Evolutionary conservation across 2,329 filamentous ascomycete species (phyloP), one percentile per base, ranked within the genome.

Genomic region (Epichloe sylvatica): DNA sequence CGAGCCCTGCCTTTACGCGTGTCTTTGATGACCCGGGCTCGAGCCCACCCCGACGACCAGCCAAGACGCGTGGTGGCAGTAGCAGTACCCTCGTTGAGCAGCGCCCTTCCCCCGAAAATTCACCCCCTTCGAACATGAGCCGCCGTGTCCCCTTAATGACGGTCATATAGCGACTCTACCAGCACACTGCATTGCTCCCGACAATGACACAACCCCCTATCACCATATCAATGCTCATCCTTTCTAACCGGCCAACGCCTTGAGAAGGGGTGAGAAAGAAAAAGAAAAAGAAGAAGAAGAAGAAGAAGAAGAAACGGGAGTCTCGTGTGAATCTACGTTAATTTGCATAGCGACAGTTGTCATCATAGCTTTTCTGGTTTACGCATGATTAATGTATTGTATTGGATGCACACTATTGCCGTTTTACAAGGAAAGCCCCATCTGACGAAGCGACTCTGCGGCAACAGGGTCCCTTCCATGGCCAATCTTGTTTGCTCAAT

Each of bases 1-100:
- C 76, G 3, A 83, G 78, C 57, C 80, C 80, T n/a, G 80, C 80
- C 1, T 84, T 84, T 54, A 83, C 78, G 3, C 69, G 77, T 23
- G 78, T 84, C 37, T 84, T 84, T 56, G 77, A 80, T 9, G 78
- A 82, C 42, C 78, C 80, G 1, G 70, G 71, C 38, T 70, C 74
- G 12, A 80, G 73, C 51, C 75, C 78, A 4, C 70, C 76, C 21
- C 72, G 71, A 55, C 69, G 72, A 51, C 59, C 72, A 8, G 67
- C 69, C 30, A 72, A 74, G 55, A 78, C 70, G 53, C 75, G 73
- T 35, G 77, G 75, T 35, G 77, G 75, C 56, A 47, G 41, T 4
- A 76, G 68, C 56, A 78, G 70, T 53, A 74, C 77, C 2, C 65
- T 74, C 2, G 64, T 76, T 47, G 72, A 71, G 52, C 64, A 64